These are phyloP conservation scores for Phytophthora agathidicida DNA, from an alignment of 352 stramenopile species.

Conservation along the genomic window DNA sequence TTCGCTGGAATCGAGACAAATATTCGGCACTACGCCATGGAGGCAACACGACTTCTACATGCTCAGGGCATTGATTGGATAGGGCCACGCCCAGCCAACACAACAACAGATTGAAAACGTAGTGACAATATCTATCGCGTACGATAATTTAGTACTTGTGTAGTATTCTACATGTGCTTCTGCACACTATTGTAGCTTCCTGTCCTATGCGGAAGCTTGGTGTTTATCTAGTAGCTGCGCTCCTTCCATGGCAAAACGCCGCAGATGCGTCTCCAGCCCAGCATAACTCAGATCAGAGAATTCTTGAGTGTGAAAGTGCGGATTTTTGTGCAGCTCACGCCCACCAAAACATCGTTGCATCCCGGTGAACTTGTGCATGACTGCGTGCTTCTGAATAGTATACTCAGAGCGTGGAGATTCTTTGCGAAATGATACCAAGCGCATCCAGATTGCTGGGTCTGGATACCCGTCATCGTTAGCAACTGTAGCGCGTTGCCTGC, in stretches of 20 bases:
- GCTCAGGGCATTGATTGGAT: slow-evolving; percentile 3
- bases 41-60: slow-evolving; percentile 2
- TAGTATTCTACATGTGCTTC: slow-evolving; percentile 1
- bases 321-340: slow-evolving; percentile 19
- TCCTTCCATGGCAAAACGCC: slow-evolving; percentile 10
- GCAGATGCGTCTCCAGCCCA: slow-evolving; percentile 12
- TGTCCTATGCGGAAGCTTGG: background rate
- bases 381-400: slow-evolving; percentile 49
- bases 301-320: slow-evolving; percentile 14
- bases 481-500: background rate
- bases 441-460: slow-evolving; percentile 63
- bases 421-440: slow-evolving; percentile 62
- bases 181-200: background rate
- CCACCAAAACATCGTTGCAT: slow-evolving; percentile 65
- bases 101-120: background rate
- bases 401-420: slow-evolving; percentile 40
- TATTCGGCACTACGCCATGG: background rate
- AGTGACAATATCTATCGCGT: background rate
- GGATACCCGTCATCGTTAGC: slow-evolving; percentile 12
- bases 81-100: background rate
- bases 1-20: slow-evolving; percentile 6
- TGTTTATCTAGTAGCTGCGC: slow-evolving; percentile 13
- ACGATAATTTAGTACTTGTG: slow-evolving; percentile 11
- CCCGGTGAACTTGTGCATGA: slow-evolving; percentile 33
- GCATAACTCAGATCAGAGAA: slow-evolving; percentile 14